phyloP scores from a whole-genome alignment of 176 grass and related monocot genomes.

The Tuctoria greenei region DNA sequence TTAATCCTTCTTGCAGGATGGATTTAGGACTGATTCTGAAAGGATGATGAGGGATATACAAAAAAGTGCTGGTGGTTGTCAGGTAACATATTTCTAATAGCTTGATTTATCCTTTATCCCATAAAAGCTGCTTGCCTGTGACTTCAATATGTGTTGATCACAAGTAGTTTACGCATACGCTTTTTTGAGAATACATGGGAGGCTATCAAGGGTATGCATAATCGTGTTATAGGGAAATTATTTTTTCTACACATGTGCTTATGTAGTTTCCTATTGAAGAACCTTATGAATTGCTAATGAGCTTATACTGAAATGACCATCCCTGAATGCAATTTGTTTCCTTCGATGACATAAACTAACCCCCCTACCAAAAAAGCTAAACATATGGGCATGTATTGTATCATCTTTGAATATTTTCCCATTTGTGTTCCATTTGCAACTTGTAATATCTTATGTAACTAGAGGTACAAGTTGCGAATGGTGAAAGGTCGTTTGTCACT shows the following conservation, averaged over 20 bases:
- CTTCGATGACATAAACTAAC: constrained; percentile 12
- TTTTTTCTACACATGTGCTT: neutral
- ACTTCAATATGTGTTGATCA: constrained; percentile 14
- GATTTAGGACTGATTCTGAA: constrained; percentile 89
- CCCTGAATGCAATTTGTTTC: neutral
- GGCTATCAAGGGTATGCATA: neutral
- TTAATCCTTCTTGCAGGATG: constrained; percentile 55
- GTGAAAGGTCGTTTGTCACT: neutral
- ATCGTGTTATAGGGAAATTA: neutral
- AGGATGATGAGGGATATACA: constrained; percentile 88
- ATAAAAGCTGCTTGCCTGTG: constrained; percentile 24
- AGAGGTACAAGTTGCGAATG: neutral
- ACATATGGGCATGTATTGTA: neutral
- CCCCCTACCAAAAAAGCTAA: neutral
- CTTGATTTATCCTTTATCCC: neutral
- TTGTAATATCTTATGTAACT: constrained; percentile 16
- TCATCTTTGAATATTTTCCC: neutral
- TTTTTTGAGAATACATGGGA: neutral
- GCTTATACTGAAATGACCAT: constrained; percentile 15
- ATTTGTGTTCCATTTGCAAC: neutral
- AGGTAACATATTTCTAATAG: constrained; percentile 51
- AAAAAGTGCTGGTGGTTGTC: constrained; percentile 64
- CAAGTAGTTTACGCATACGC: neutral
- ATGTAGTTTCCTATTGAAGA: neutral
- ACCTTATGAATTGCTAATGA: neutral